Percentiles rank a stretch among this genome's conserved stretches.
Evolutionary conservation across 345 rosid species (phyloP).

Genomic region (Brassica carinata): DNA sequence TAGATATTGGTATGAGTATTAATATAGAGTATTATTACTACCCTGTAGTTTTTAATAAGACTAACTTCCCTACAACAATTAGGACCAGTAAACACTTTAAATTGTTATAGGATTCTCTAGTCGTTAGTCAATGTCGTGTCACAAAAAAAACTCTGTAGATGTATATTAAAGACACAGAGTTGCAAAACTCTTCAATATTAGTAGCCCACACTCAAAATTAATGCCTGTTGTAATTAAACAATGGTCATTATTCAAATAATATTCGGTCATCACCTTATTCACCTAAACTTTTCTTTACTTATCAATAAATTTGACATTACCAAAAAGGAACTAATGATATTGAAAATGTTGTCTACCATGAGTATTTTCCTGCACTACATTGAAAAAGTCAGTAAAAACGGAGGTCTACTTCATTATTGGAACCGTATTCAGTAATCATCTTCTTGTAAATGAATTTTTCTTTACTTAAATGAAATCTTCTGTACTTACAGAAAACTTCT

Average conservation of each 20-base stretch:
- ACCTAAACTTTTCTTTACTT: neutral
- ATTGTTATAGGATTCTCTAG: conserved; percentile 18
- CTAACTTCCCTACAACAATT: neutral
- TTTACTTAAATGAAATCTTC: neutral
- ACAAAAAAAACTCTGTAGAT: conserved; percentile 14
- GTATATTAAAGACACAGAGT: neutral
- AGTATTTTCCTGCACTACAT: neutral
- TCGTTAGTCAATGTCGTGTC: conserved; percentile 28
- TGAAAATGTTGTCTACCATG: neutral
- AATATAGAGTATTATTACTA: neutral
- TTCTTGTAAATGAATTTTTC: neutral
- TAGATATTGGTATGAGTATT: neutral
- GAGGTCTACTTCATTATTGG: neutral
- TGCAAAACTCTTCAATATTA: neutral
- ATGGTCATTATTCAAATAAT: neutral
- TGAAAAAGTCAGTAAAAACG: neutral
- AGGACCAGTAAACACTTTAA: conserved; percentile 6
- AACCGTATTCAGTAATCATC: neutral
- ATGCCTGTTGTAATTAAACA: neutral
- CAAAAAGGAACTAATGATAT: neutral
- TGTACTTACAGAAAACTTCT: neutral
- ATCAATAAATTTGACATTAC: neutral
- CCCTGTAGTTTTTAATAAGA: neutral
- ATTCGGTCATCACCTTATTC: neutral
- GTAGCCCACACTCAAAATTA: neutral